Base-by-base conservation (phyloP, 2,329 filamentous ascomycete genomes). In the Aphanocladium album region DNA sequence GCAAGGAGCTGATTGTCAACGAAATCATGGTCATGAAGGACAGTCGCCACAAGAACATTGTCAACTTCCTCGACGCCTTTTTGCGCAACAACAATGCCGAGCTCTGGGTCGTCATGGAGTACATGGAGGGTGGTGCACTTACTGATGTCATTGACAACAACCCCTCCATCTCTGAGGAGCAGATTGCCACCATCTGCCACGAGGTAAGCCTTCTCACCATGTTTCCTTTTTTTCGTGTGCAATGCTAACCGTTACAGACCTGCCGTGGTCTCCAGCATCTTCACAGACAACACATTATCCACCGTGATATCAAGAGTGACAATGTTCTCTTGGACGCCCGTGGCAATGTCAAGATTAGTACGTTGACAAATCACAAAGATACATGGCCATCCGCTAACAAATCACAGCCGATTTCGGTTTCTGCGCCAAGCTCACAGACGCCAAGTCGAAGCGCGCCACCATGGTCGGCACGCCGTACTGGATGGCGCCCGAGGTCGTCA, bases 1-100 rank as follows among this genome's bases (percentile, higher is more conserved):
- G 95, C 62, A 99, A 99, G 81, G 95, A 99, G 76, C 80, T 99
- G 70, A 99, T 99, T 71, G 95, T 99, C 57, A 99, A 99, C 74
- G 95, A 99, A 72, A 99, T 99, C 71, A 96, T 99, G 79, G 95
- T 99, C 62, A 99, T 99, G 95, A 97, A 98, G 79, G 95, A 99
- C 78, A 96, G 91, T 80, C 90, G 93, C 73, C 95, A 99, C 75
- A 88, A 89, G 63, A 99, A 99, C 76, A 99, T 99, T 79, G 95
- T 99, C 76, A 99, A 99, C 77, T 99, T 96, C 78, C 80, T 99
- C 37, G 95, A 99, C 68, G 93, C 93, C 3, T 99, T 98, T 81
- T 79, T 99, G 71, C 90, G 95, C 70, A 96, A 97, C 74, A 93
- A 95, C 74, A 92, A 90, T 69, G 85, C 90, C 59, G 95, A 99